Base-by-base conservation (phyloP, 495 filamentous ascomycete species). In the Sordaria brevicollis region DNA sequence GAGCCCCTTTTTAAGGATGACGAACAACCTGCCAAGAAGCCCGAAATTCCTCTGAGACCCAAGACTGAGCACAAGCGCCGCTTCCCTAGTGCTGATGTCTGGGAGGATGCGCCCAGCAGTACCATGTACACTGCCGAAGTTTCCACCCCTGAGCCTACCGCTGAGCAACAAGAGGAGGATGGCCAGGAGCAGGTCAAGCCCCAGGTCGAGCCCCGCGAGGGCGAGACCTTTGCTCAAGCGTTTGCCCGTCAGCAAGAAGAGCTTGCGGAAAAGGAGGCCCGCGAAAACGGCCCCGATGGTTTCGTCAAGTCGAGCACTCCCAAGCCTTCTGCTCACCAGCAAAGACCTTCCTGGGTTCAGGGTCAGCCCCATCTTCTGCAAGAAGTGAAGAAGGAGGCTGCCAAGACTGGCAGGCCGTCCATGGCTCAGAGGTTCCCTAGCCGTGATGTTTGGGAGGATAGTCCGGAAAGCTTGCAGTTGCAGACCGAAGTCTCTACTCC, bases 371-470 rank as follows among this genome's bases (percentile, higher is more conserved):
- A 83, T 68, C 74, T 82, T 21, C 69, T 75, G 2, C 75, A 77
- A 68, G 84, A 83, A 65, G 76, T 78, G 4, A 83, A 87, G 8
- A 57, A 62, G 25, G 49, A 62, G 49, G 25, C 49, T 17, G 49
- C 25, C 49, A 57, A 57, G 49, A 84, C 89, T 4, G 82, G 84
- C 31, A 76, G 78, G 13, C 78, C 77, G 2, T 11, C 39, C 7
- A 74, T 87, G 74, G 85, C 88, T 68, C 91, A 91, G 37, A 87
- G 93, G 7, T 99, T 99, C 77, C 95, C 95, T 5, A 97, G 94
- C 76, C 88, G 88, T 38, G 95, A 99, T 80, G 91, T 98, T 57
- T 99, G 95, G 95, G 95, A 99, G 81, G 95, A 99, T 76, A 88
- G 88, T 0, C 94, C 95, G 4, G 92, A 95, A 72, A 93, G 90